Evolutionary conservation across 1,139 yeast species (phyloP), one percentile per base, ranked within the genome.

Genomic region (Petasospora fabianii): DNA sequence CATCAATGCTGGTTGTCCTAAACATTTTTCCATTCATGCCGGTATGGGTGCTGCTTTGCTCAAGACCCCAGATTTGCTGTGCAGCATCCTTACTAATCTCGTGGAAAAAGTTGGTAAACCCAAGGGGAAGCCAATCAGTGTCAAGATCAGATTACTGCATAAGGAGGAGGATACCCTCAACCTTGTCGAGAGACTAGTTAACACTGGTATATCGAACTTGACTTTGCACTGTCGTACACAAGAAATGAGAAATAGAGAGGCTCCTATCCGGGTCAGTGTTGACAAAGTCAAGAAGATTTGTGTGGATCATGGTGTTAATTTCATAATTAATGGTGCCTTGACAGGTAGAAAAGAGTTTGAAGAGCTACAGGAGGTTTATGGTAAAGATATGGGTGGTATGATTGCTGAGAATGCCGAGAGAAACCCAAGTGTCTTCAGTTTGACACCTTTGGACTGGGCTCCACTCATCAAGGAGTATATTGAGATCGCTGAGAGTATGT

Each of bases 31-130:
- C 1, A 73, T 87, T 3, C 97, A 88, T 60, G 73, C 94, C 0
- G 98, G 98, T 1, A 92, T 92, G 97, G 98, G 98, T 5, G 96
- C 97, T 3, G 97, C 96, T 1, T 67, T 92, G 34, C 68, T 92
- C 43, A 68, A 74, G 33, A 86, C 90, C 0, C 97, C 97, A 0
- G 96, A 85, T 34, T 64, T 75, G 34, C 68, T 92, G 24, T 84
- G 81, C 51, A 70, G 72, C 15, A 92, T 92, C 26, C 64, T 92
- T 43, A 61, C 63, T 3, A 72, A 73, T 12, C 66, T 92, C 39
- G 97, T 92, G 1, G 69, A 71, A 18, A 71, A 87, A 48, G 92
- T 92, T 1, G 98, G 98, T 6, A 69, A 63, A 42, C 95, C 95
- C 4, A 62, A 75, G 53, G 64, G 70, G 17, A 86, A 87, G 51